phyloP scores from a whole-genome alignment of 2,329 filamentous ascomycete genomes.

The Calonectria ilicicola region DNA sequence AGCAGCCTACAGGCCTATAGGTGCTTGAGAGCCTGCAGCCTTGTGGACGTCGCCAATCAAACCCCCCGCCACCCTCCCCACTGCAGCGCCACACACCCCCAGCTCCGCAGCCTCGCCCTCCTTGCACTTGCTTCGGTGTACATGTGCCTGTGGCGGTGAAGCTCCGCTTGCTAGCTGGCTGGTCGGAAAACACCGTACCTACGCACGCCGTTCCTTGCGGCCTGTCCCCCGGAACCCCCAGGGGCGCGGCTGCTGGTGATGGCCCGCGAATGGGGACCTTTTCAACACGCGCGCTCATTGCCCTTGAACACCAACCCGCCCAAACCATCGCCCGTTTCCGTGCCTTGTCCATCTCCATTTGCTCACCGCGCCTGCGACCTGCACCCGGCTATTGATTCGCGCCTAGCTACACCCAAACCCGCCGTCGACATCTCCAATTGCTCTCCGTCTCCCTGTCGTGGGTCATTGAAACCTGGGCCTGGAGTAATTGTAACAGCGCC shows the following conservation, averaged over 20 bases:
- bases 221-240: neutral
- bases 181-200: conserved; percentile 6
- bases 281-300: conserved; percentile 16
- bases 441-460: conserved; percentile 6
- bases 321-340: neutral
- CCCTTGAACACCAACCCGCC: neutral
- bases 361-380: neutral
- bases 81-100: conserved; percentile 4
- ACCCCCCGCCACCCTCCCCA: neutral
- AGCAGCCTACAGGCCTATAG: conserved; percentile 5
- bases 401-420: neutral
- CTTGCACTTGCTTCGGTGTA: neutral
- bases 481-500: conserved; percentile 12
- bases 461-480: conserved; percentile 9
- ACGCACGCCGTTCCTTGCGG: neutral
- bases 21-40: conserved; percentile 5
- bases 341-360: neutral
- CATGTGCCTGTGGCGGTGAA: conserved; percentile 9
- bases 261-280: conserved; percentile 12
- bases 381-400: neutral
- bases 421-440: neutral
- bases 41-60: neutral
- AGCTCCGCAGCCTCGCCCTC: neutral
- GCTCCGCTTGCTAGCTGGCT: neutral
- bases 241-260: conserved; percentile 10